Evolutionary conservation across 1,284 basidiomycete genomes (phyloP).

Genomic region (Apiotrichum brassicae): DNA sequence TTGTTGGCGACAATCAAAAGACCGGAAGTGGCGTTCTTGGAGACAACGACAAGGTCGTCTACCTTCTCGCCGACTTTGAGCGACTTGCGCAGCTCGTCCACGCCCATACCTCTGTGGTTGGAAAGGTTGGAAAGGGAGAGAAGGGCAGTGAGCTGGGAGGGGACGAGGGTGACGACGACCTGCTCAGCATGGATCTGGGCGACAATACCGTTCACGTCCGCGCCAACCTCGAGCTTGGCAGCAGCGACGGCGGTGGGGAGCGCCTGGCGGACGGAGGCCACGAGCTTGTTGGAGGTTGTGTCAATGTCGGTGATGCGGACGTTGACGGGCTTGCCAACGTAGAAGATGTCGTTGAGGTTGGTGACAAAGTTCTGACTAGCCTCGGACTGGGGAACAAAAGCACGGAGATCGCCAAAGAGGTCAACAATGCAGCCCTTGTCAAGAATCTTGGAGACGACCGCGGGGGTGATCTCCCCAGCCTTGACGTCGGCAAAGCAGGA

Average conservation of each 20-base stretch:
- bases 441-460: constrained; percentile 71
- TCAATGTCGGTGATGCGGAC: constrained; percentile 76
- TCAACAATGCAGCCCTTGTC: constrained; percentile 77
- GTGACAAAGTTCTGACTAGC: constrained; percentile 62
- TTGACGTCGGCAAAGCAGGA: constrained; percentile 62
- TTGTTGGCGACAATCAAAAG: constrained; percentile 76
- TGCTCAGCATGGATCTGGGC: constrained; percentile 79
- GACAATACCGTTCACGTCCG: constrained; percentile 63
- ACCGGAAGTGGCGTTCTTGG: constrained; percentile 80
- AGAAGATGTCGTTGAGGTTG: constrained; percentile 64
- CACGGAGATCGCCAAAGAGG: constrained; percentile 85
- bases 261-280: constrained; percentile 84
- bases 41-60: constrained; percentile 74
- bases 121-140: constrained; percentile 82
- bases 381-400: constrained; percentile 72
- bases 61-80: constrained; percentile 69
- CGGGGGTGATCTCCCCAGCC: constrained; percentile 67
- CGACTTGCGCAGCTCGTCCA: constrained; percentile 62
- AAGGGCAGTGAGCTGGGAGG: constrained; percentile 68
- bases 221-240: constrained; percentile 67
- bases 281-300: constrained; percentile 58
- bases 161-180: constrained; percentile 63
- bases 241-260: constrained; percentile 57
- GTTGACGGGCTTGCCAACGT: constrained; percentile 75
- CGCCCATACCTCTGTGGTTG: constrained; percentile 63